These are phyloP conservation scores for Trametes punicea DNA, from an alignment of 768 basidiomycete species.

Conservation along the genomic window DNA sequence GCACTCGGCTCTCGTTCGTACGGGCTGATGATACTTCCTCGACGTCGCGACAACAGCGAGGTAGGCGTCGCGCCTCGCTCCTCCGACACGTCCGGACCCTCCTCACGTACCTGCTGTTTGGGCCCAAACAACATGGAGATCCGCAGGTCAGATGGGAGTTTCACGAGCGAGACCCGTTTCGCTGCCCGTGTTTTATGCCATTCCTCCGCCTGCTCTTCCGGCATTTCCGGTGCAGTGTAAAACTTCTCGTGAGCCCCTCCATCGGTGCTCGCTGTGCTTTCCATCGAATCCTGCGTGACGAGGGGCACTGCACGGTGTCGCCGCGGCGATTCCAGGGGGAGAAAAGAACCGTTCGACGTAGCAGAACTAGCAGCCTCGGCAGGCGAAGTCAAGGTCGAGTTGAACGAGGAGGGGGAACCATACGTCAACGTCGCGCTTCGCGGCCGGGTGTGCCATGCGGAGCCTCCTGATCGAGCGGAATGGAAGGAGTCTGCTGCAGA, in stretches of 20 bases:
- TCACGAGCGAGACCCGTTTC: slow-evolving; percentile 80
- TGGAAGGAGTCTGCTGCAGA: slow-evolving; percentile 58
- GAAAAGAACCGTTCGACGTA: slow-evolving; percentile 9
- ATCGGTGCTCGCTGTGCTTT: slow-evolving; percentile 18
- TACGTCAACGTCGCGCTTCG: slow-evolving; percentile 8
- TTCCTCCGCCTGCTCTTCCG: slow-evolving; percentile 76
- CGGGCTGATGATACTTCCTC: slow-evolving; percentile 12
- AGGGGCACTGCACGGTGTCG: slow-evolving; percentile 16
- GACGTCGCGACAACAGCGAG: slow-evolving; percentile 8
- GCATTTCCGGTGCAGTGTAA: slow-evolving; percentile 43
- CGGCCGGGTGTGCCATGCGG: slow-evolving; percentile 6
- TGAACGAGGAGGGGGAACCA: slow-evolving; percentile 9
- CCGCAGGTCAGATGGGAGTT: slow-evolving; percentile 56
- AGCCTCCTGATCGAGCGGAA: slow-evolving; percentile 51
- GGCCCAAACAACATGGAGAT: slow-evolving; percentile 29
- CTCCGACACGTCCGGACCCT: slow-evolving; percentile 11
- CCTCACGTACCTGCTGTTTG: slow-evolving; percentile 25
- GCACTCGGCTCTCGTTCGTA: slow-evolving; percentile 19
- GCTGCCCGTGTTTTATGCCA: slow-evolving; percentile 86
- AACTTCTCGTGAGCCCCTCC: slow-evolving; percentile 41
- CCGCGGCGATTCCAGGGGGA: slow-evolving; percentile 14
- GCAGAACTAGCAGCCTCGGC: background rate
- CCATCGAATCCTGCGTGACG: slow-evolving; percentile 22
- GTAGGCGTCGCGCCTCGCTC: slow-evolving; percentile 5
- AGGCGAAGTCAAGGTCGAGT: slow-evolving; percentile 18